Percentiles rank a stretch among this genome's conserved stretches.
Conservation (phyloP, 345 rosid genomes). For the Rubroshorea leprosula region DNA sequence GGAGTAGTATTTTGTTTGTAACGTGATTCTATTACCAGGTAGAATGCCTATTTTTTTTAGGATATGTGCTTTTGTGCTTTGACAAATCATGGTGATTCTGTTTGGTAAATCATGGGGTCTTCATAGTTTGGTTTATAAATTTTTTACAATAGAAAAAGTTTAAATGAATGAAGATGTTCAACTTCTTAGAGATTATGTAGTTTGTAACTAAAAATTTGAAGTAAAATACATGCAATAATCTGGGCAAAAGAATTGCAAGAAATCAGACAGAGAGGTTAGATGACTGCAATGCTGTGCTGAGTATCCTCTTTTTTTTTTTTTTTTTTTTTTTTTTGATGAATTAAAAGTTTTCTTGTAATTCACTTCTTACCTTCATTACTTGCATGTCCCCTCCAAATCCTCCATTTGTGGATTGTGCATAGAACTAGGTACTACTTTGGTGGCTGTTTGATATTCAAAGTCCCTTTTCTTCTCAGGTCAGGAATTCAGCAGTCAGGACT, state of each 20-base stretch:
- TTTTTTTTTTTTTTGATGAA: too few relatives aligned
- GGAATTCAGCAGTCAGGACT: constrained; percentile 94
- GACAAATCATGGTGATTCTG: background rate
- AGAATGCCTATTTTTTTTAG: too few relatives aligned
- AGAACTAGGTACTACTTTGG: background rate
- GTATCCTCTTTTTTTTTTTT: too few relatives aligned
- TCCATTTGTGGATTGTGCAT: background rate
- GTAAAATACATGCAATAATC: background rate
- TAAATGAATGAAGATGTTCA: too few relatives aligned
- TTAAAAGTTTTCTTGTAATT: constrained; percentile 7
- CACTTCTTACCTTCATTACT: background rate
- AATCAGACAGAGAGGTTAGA: too few relatives aligned
- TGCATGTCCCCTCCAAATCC: background rate
- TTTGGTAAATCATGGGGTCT: background rate
- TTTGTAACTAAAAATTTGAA: background rate
- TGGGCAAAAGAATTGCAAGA: too few relatives aligned
- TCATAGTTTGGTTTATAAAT: background rate
- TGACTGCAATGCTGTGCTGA: too few relatives aligned
- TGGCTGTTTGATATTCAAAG: too few relatives aligned
- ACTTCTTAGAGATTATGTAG: background rate
- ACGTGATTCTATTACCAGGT: background rate
- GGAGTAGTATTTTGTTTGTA: too few relatives aligned
- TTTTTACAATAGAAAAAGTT: too few relatives aligned
- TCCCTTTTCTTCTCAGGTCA: constrained; percentile 43
- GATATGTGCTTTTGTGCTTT: background rate